Evolutionary conservation across 2,329 filamentous ascomycete genomes (phyloP).

Genomic region (Arthrobotrys pseudoclavata): DNA sequence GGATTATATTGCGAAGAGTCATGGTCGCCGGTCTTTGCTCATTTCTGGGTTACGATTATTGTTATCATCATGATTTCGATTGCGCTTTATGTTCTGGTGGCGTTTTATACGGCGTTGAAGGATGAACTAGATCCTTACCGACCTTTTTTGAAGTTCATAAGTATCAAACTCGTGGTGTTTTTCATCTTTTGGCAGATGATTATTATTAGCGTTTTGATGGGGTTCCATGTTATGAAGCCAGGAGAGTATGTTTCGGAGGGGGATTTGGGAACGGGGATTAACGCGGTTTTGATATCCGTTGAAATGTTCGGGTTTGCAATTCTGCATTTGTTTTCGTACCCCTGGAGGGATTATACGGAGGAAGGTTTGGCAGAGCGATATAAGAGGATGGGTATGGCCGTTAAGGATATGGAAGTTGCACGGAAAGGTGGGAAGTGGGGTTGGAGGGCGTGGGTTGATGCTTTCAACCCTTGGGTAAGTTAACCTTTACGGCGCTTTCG

Average conservation of each 20-base stretch:
- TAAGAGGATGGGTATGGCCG: constrained; percentile 68
- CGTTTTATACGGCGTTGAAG: constrained; percentile 85
- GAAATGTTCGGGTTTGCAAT: constrained; percentile 87
- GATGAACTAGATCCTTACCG: constrained; percentile 76
- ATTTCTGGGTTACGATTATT: constrained; percentile 83
- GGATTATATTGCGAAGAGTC: constrained; percentile 83
- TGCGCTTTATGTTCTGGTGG: constrained; percentile 89
- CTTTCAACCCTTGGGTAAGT: constrained; percentile 58
- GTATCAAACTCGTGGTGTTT: constrained; percentile 93
- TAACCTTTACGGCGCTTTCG: constrained; percentile 61
- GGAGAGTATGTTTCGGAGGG: constrained; percentile 76
- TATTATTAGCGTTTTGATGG: constrained; percentile 74
- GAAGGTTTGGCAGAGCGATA: constrained; percentile 69
- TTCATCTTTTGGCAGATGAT: constrained; percentile 87
- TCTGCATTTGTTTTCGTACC: constrained; percentile 85
- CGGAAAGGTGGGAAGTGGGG: constrained; percentile 68
- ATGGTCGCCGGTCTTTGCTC: constrained; percentile 81
- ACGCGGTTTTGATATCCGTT: constrained; percentile 80
- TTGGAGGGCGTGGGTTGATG: constrained; percentile 55
- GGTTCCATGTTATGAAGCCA: constrained; percentile 75
- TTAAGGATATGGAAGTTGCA: constrained; percentile 65
- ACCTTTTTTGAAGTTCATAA: constrained; percentile 83
- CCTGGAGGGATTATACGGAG: constrained; percentile 77
- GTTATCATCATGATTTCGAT: constrained; percentile 80
- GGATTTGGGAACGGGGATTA: constrained; percentile 85